These are phyloP conservation scores for Aspergillus fumigatus DNA, from an alignment of 2,329 filamentous ascomycete species.

Conservation along the genomic window DNA sequence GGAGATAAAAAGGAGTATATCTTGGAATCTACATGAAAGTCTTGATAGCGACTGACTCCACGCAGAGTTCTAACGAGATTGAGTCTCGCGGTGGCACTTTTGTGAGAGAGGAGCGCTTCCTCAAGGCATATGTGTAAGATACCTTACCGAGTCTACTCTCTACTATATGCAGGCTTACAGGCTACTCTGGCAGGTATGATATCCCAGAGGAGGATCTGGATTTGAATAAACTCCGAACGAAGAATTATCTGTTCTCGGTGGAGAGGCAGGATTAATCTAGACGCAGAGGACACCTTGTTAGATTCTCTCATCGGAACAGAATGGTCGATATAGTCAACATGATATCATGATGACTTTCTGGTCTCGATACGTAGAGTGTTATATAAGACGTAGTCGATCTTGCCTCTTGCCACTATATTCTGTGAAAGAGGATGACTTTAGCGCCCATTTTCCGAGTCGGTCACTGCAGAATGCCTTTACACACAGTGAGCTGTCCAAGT, in stretches of 20 bases:
- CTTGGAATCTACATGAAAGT: background rate
- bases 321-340: background rate
- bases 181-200: background rate
- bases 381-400: background rate
- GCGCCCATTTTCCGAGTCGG: background rate
- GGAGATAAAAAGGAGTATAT: background rate
- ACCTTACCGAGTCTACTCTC: background rate
- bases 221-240: background rate
- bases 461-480: background rate
- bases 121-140: background rate
- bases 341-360: background rate
- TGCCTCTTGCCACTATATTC: background rate
- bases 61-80: background rate
- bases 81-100: background rate
- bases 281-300: background rate
- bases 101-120: background rate
- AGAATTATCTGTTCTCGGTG: background rate
- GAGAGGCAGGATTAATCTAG: background rate
- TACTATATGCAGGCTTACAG: background rate
- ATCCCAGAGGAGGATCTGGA: background rate
- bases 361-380: background rate
- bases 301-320: background rate
- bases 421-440: background rate
- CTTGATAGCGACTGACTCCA: background rate
- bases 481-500: background rate